Base-by-base conservation (phyloP, 768 basidiomycete species). In the Collybia mongolica region DNA sequence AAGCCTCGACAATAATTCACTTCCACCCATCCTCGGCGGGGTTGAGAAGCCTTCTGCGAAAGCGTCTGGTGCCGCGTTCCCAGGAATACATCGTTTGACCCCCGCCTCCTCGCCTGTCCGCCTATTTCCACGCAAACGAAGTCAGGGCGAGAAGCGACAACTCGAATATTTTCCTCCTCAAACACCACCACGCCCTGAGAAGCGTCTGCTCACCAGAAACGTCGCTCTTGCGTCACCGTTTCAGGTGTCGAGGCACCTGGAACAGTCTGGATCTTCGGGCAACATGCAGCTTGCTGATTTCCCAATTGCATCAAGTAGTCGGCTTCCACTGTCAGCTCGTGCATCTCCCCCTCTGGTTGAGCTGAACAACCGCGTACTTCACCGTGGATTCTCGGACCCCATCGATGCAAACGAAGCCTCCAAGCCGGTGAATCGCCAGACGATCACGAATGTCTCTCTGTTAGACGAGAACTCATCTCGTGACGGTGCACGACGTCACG, bases 171-270 rank as follows among this genome's bases (percentile, higher is more conserved):
- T 28, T 7, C 23, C 46, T 8, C 39, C 44, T 29, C 44, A 19
- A 2, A 51, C 58, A 0, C 53, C 37, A n/a, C 48, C 42, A 38
- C 52, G 39, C 18, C 41, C 43, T 38, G 41, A 15, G 50, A 62
- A 56, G 32, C 48, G 22, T 29, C 12, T 14, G 18, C 6, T 53
- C 7, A 14, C n/a, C 12, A 26, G 50, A 19, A 56, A 54, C 20
- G 49, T 57, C 17, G 50, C 54, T 38, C 55, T 62, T 20, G 54
- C 56, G 14, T 65, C 65, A 2, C 64, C 64, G 1, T 64, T 67
- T 15, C 54, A 52, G 26, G 51, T 63, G 14, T 61, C 58, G 5
- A 44, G 54, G 3, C 29, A 17, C 14, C 44, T 41, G 1, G 36
- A 51, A 7, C 39, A 45, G 15, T 41, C 39, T 20, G 14, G 4